Conservation (phyloP, 345 rosid genomes). For the Cochlearia excelsa region DNA sequence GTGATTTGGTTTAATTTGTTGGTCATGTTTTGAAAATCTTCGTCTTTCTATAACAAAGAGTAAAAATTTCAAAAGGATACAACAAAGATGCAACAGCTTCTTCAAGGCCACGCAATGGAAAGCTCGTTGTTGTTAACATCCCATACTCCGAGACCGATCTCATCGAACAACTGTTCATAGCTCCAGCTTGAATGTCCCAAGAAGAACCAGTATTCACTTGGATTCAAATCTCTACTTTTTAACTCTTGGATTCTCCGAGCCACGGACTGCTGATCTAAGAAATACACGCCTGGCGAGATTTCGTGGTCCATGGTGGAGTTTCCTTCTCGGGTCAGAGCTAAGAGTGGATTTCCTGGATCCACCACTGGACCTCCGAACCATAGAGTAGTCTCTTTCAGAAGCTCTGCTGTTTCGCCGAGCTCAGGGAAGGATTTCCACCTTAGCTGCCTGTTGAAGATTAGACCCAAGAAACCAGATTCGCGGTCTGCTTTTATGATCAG, state of each 20-base stretch:
- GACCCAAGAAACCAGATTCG: slow-evolving; percentile 62
- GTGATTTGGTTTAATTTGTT: background rate
- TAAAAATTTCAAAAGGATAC: background rate
- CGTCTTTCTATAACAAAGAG: slow-evolving; percentile 19
- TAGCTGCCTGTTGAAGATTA: slow-evolving; percentile 70
- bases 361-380: slow-evolving; percentile 76
- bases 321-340: slow-evolving; percentile 53
- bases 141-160: slow-evolving; percentile 79
- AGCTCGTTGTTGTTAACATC: slow-evolving; percentile 34
- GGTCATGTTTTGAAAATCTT: background rate
- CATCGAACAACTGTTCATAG: slow-evolving; percentile 68
- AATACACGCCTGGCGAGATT: slow-evolving; percentile 63
- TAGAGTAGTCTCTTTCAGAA: slow-evolving; percentile 63
- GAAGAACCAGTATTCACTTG: slow-evolving; percentile 81
- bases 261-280: slow-evolving; percentile 61
- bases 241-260: slow-evolving; percentile 43
- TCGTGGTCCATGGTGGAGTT: slow-evolving; percentile 36
- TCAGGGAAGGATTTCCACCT: slow-evolving; percentile 65
- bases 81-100: slow-evolving; percentile 10
- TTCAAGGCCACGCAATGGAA: slow-evolving; percentile 57
- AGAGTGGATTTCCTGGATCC: slow-evolving; percentile 56
- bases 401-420: slow-evolving; percentile 46
- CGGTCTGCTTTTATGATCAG: slow-evolving; percentile 60
- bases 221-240: slow-evolving; percentile 40
- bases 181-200: slow-evolving; percentile 81